Evolutionary conservation across 495 filamentous ascomycete genomes (phyloP), one percentile per base, ranked within the genome.

Genomic region (Daldinia caldariorum): DNA sequence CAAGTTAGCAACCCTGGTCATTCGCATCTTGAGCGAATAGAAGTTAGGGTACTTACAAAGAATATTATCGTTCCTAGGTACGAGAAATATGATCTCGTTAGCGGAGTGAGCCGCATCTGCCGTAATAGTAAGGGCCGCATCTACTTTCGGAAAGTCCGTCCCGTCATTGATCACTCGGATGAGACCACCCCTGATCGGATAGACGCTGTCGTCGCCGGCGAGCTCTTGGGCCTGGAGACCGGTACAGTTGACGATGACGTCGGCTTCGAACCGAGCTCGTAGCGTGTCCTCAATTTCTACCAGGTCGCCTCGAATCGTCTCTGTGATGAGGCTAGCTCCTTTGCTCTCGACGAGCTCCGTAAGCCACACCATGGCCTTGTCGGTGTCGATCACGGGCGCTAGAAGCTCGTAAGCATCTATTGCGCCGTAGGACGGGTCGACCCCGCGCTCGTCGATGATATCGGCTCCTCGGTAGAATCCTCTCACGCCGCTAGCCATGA

Each of bases 121-220:
- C 37, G 79, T 76, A 58, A 84, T 78, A 1, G 76, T 77, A 65
- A 84, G 67, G 5, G 83, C 80, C 16, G 74, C 73, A 9, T 79
- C 62, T 34, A 86, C 67, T 61, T 85, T 82, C 8, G 83, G 82
- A 66, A 85, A 85, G 35, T 75, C 74, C 7, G 69, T 72, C 41
- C 84, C 84, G 61, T 85, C 84, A 64, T 86, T 86, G 68, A 82
- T 76, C 68, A 86, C 76, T 26, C 84, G 82, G 53, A 86, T 74
- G 1, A 86, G 75, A 5, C 71, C 84, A 53, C 84, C 84, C 18
- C 82, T 78, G 39, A 84, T 74, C 10, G 83, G 81, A 63, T 81
- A 85, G 45, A 79, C 76, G 6, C 62, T 70, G 31, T 75, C 59
- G 68, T 84, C 84, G 4, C 63, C 68, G 3, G 82, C 83, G 0